Evolutionary conservation across 2,329 filamentous ascomycete genomes (phyloP).

Genomic region (Periconia sp.): DNA sequence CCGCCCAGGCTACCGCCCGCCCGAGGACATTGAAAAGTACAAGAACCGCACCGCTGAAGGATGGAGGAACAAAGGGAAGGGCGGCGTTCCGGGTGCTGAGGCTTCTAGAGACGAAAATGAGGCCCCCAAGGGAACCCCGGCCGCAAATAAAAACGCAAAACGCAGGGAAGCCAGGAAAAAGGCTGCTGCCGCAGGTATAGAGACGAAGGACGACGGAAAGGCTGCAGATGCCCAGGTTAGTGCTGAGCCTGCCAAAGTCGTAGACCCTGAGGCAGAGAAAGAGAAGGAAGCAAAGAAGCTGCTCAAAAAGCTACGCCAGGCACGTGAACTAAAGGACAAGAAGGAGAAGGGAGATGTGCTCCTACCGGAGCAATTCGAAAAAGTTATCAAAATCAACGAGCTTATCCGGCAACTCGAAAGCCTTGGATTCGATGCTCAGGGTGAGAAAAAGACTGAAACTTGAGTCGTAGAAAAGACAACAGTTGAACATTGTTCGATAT

Average conservation of each 20-base stretch:
- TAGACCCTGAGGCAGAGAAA: slow-evolving; percentile 75
- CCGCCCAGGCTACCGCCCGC: slow-evolving; percentile 88
- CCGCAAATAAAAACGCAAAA: slow-evolving; percentile 86
- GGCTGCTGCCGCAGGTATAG: slow-evolving; percentile 48
- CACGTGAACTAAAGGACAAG: slow-evolving; percentile 86
- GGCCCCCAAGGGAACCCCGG: slow-evolving; percentile 56
- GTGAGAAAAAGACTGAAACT: slow-evolving; percentile 61
- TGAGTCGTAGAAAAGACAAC: slow-evolving; percentile 26
- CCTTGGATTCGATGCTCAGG: slow-evolving; percentile 82
- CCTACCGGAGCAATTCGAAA: slow-evolving; percentile 93
- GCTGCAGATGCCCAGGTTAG: slow-evolving; percentile 22
- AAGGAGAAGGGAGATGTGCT: slow-evolving; percentile 84
- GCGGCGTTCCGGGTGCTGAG: slow-evolving; percentile 76
- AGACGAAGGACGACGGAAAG: slow-evolving; percentile 21
- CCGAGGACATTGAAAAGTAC: slow-evolving; percentile 95
- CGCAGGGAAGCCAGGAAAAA: slow-evolving; percentile 70
- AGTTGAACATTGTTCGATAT: slow-evolving; percentile 13
- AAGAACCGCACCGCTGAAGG: slow-evolving; percentile 88
- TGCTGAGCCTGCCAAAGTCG: slow-evolving; percentile 27
- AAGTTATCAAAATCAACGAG: slow-evolving; percentile 97
- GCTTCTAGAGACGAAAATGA: slow-evolving; percentile 52
- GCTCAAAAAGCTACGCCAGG: slow-evolving; percentile 94
- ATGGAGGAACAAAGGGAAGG: slow-evolving; percentile 76
- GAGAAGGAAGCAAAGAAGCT: slow-evolving; percentile 93
- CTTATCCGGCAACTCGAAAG: slow-evolving; percentile 85